Base-by-base conservation (phyloP, 1,284 basidiomycete genomes). In the Sporisorium sorghi region DNA sequence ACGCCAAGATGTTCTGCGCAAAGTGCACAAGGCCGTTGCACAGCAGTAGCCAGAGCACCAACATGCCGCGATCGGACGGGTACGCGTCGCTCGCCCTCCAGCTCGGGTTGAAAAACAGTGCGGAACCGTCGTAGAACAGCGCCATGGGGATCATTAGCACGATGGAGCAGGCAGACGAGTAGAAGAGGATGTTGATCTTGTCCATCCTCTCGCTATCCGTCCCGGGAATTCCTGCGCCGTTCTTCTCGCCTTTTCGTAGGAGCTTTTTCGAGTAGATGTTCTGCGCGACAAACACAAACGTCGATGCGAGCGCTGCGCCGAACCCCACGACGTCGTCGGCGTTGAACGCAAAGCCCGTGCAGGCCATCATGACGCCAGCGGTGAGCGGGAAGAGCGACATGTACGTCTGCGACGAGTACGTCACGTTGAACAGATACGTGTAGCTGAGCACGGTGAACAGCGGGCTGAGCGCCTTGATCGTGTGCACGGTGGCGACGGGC, bases 221-320 rank as follows among this genome's bases (percentile, higher is more conserved):
- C 0, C 58, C 54, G 3, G 56, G 42, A 26, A 58, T 54, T 0
- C 59, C 62, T 0, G 42, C 24, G 37, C 49, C 23, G 12, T 58
- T 40, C 24, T 62, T 55, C 5, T 67, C 58, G 10, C 51, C 58
- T 17, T 72, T 64, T 68, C 58, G 87, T 88, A 99, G 91, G 67
- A 99, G 91, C 87, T 97, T 98, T 86, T 99, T 99, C 89, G 96
- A 97, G 86, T 96, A 97, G 80, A 99, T 98, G 86, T 99, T 99
- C 76, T 95, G 95, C 66, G 92, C 93, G 53, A 99, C 97, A 84
- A 99, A 98, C 75, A 99, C 90, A 21, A 77, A 67, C 12, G 78
- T 76, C 21, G 62, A 59, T 19, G 63, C 70, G 17, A 80, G 54
- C 17, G 76, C 71, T 8, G 74, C 66, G 7, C 37, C 48, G 44